Evolutionary conservation across 148 eudicot species (phyloP), one percentile per base, ranked within the genome.

Genomic region (Fagopyrum esculentum): DNA sequence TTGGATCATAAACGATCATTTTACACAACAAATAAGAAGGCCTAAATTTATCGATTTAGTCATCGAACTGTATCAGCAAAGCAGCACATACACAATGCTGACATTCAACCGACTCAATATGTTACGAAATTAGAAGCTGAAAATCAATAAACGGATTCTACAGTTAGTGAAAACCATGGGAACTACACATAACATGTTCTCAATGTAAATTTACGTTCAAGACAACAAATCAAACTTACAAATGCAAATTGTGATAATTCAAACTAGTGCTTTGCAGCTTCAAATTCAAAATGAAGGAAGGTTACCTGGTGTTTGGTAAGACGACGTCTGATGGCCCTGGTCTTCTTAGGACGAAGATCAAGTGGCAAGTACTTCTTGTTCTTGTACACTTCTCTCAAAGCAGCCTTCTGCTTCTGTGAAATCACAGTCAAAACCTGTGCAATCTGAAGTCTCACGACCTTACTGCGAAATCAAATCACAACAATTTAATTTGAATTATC

Each of bases 321-420:
- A 45, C 81, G 81, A 46, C 81, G 74, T 30, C 84, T 76, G 26
- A 82, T 82, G 50, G 81, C 81, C 54, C 84, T 81, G 66, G 84
- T 78, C 61, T 82, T 82, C 81, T 82, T 82, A 8, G 84, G 82
- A 70, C 82, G 78, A 68, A 81, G 81, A 64, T 84, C 86, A 30
- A 84, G 84, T 2, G 86, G 82, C 81, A 84, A 60, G 8, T 76
- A 77, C 75, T 84, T 84, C 81, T 84, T 84, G 64, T 84, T 84
- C 84, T 84, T 84, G 81, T 84, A 84, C 2, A 47, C 87, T 30
- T 84, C 84, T 57, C 87, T 79, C 16, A 84, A 74, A 1, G 80
- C 80, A 0, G 81, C 44, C 61, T 84, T 81, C 77, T 84, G 84
- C 73, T 79, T 84, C 76, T 84, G 83, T 22, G 82, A 79, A 45